Conservation (phyloP, 768 basidiomycete genomes). For the Psilocybe sp. region DNA sequence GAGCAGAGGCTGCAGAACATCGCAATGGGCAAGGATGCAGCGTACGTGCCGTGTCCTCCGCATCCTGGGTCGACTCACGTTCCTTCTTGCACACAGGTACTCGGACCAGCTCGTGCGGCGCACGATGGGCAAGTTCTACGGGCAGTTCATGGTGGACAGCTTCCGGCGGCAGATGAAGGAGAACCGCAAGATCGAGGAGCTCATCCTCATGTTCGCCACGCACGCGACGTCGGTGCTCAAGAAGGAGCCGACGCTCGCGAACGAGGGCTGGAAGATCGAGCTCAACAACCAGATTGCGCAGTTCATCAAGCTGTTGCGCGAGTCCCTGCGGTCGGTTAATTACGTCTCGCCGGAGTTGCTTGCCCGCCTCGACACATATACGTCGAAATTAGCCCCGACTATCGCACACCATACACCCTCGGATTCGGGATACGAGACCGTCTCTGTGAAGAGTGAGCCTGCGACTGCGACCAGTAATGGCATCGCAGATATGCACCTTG, state of each 20-base stretch:
- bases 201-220: slow-evolving; percentile 94
- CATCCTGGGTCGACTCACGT: neutral
- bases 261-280: slow-evolving; percentile 90
- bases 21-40: slow-evolving; percentile 88
- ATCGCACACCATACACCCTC: slow-evolving; percentile 36
- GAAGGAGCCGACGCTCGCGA: slow-evolving; percentile 82
- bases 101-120: slow-evolving; percentile 87
- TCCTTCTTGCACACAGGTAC: slow-evolving; percentile 48
- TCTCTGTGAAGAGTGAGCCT: slow-evolving; percentile 54
- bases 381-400: slow-evolving; percentile 71
- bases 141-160: slow-evolving; percentile 78
- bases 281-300: slow-evolving; percentile 89
- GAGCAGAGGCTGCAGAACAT: slow-evolving; percentile 89
- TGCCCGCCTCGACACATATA: slow-evolving; percentile 79
- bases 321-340: slow-evolving; percentile 68
- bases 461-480: slow-evolving; percentile 37
- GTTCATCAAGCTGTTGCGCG: slow-evolving; percentile 84
- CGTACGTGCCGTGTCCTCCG: slow-evolving; percentile 52
- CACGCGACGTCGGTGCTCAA: slow-evolving; percentile 83
- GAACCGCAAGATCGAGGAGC: slow-evolving; percentile 94
- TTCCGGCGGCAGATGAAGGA: slow-evolving; percentile 93
- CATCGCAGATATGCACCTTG: slow-evolving; percentile 77
- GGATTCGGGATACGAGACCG: slow-evolving; percentile 67
- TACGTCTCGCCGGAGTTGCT: slow-evolving; percentile 84
- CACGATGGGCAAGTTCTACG: slow-evolving; percentile 91